Base-by-base conservation (phyloP, 2,329 filamentous ascomycete genomes). In the Blastomyces gilchristii region DNA sequence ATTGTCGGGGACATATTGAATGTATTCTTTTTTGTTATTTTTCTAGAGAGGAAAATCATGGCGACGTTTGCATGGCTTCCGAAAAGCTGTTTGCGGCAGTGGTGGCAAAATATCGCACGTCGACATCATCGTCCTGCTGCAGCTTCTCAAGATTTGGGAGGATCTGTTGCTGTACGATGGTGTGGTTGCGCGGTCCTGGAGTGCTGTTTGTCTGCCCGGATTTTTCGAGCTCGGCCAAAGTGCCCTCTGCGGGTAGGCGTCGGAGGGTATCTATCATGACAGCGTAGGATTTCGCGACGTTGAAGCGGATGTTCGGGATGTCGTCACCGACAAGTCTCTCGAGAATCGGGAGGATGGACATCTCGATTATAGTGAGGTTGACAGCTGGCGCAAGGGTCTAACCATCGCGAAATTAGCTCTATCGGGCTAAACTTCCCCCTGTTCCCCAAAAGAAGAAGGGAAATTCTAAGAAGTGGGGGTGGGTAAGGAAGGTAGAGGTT, bases 221-320 rank as follows among this genome's bases (percentile, higher is more conserved):
- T 81, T 96, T 94, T 77, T 97, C 91, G 64, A 95, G 78, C 61
- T 90, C 86, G 73, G 88, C 86, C 66, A 97, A 82, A 16, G 93
- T 97, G 65, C 91, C 91, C 72, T 94, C 83, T 62, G 92, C 89
- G 2, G 94, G 93, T 63, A 99, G 83, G 69, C 91, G 89, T 77
- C 93, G 91, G 72, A 99, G 83, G n/a, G 92, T 91, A 69, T 89
- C 87, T 71, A 97, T 91, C 64, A 99, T 81, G 60, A 94, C 87
- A 28, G 87, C 86, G 74, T 97, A 99, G 57, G 94, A 97, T 81
- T 99, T 99, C 70, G 94, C 94, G 58, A 99, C 94, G 77, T 99
- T 99, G 84, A 99, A 99, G 60, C 94, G 91, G 74, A 99, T 99
- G 79, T 99, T 99, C 69, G 94, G 94, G 67, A 99, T 99, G 54